Evolutionary conservation across 31 red algal species (phyloP).

Genomic region (Porphyra umbilicalis): DNA sequence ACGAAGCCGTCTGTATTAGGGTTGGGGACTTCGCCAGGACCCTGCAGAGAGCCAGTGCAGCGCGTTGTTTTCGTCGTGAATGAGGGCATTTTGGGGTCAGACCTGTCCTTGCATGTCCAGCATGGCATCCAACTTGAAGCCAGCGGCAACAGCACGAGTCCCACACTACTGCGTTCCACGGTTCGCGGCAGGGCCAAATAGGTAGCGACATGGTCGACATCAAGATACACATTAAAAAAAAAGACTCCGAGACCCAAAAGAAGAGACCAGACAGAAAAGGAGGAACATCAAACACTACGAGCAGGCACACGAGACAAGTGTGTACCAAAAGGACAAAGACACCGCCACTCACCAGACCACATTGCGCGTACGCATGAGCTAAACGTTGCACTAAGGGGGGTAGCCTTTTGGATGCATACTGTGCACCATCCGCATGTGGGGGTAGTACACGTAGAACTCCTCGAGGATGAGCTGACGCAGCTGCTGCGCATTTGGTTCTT

Average conservation of each 20-base stretch:
- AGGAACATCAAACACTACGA: background rate
- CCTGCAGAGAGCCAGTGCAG: too few species aligned
- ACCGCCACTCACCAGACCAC: background rate
- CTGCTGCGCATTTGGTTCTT: slow-evolving; percentile 12
- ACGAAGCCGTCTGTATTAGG: too few species aligned
- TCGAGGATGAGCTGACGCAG: slow-evolving; percentile 30
- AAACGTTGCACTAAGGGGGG: background rate
- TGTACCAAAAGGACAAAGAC: background rate
- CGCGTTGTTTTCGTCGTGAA: too few species aligned
- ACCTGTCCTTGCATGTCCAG: too few species aligned
- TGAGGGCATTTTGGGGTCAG: too few species aligned
- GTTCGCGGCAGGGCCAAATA: too few species aligned
- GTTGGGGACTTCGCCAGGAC: too few species aligned
- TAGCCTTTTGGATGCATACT: background rate
- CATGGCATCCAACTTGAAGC: too few species aligned
- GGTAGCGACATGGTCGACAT: too few species aligned
- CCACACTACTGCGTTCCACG: too few species aligned
- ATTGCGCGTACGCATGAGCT: background rate
- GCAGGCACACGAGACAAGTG: background rate
- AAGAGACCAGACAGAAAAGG: background rate
- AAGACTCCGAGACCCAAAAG: background rate
- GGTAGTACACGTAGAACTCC: slow-evolving; percentile 9
- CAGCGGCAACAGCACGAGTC: too few species aligned
- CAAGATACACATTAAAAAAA: too few species aligned
- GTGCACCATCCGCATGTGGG: background rate